Percentiles rank a stretch among this genome's conserved stretches.
phyloP scores from a whole-genome alignment of 2,329 filamentous ascomycete species.

The Trichophyton rubrum region DNA sequence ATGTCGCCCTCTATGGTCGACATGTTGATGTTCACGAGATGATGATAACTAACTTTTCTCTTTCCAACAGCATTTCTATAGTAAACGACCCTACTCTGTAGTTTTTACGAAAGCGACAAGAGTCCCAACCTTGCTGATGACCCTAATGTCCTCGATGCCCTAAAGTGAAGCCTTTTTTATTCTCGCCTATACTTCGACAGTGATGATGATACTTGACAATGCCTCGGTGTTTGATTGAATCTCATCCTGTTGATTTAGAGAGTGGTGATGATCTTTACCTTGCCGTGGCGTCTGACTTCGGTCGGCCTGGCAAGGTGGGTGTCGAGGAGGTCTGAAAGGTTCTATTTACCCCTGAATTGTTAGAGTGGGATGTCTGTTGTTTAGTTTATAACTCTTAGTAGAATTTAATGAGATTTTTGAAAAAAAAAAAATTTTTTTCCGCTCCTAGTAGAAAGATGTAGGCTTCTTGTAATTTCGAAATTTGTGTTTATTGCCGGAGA shows the following conservation, averaged over 20 bases:
- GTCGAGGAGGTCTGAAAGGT: conserved; percentile 85
- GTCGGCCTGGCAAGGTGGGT: conserved; percentile 67
- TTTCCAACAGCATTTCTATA: conserved; percentile 67
- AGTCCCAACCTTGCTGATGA: conserved; percentile 87
- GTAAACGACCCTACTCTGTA: conserved; percentile 83
- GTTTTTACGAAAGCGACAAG: conserved; percentile 88
- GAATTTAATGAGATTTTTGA: not conserved
- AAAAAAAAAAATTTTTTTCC: not conserved
- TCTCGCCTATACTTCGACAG: conserved; percentile 28
- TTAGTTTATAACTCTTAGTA: not conserved
- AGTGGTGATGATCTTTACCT: conserved; percentile 94
- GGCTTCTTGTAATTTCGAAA: too few species aligned
- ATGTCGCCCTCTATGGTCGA: not conserved
- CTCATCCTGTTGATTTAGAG: conserved; percentile 50
- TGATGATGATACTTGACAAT: conserved; percentile 12
- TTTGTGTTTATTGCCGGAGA: not conserved
- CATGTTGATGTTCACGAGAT: not conserved
- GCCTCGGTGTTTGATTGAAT: conserved; percentile 26
- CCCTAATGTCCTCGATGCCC: conserved; percentile 66
- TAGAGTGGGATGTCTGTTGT: not conserved
- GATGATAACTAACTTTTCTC: conserved; percentile 9
- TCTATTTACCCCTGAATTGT: conserved; percentile 26
- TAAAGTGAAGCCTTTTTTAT: conserved; percentile 66
- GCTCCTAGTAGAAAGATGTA: not conserved
- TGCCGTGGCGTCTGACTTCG: conserved; percentile 57